Evolutionary conservation across 2,329 filamentous ascomycete species (phyloP).

Genomic region (Bipolaris bicolor): DNA sequence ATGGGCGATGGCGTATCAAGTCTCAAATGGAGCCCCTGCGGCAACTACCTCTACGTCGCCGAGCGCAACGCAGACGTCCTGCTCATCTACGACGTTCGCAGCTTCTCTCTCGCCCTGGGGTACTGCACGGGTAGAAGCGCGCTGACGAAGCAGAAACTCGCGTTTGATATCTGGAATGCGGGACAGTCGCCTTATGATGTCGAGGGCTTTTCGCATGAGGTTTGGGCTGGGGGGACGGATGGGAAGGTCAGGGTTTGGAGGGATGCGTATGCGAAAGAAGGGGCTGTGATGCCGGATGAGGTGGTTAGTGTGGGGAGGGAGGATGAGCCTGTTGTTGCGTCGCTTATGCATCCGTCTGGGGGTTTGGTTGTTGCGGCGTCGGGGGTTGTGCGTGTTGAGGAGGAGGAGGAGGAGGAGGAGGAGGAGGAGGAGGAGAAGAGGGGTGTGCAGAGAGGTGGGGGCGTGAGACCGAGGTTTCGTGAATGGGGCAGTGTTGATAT

Average conservation of each 20-base stretch:
- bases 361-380: slow-evolving; percentile 32
- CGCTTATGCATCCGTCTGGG: slow-evolving; percentile 34
- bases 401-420: neutral
- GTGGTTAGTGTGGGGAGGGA: slow-evolving; percentile 25
- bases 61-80: slow-evolving; percentile 64
- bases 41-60: slow-evolving; percentile 63
- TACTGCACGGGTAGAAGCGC: slow-evolving; percentile 55
- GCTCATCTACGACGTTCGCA: slow-evolving; percentile 65
- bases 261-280: slow-evolving; percentile 39
- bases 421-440: neutral
- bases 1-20: slow-evolving; percentile 61
- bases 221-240: slow-evolving; percentile 66
- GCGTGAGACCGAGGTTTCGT: slow-evolving; percentile 14
- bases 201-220: slow-evolving; percentile 51
- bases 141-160: slow-evolving; percentile 62
- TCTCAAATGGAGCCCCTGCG: slow-evolving; percentile 64
- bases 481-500: slow-evolving; percentile 38
- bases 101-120: slow-evolving; percentile 58
- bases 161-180: slow-evolving; percentile 57
- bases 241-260: slow-evolving; percentile 56
- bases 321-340: slow-evolving; percentile 27
- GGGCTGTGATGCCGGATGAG: slow-evolving; percentile 47
- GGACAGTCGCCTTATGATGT: slow-evolving; percentile 29
- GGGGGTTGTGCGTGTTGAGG: slow-evolving; percentile 20
- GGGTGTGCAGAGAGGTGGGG: slow-evolving; percentile 17